Percentiles rank a stretch among this genome's conserved stretches.
Conservation (phyloP, 768 basidiomycete genomes). For the Amanita thiersii region DNA sequence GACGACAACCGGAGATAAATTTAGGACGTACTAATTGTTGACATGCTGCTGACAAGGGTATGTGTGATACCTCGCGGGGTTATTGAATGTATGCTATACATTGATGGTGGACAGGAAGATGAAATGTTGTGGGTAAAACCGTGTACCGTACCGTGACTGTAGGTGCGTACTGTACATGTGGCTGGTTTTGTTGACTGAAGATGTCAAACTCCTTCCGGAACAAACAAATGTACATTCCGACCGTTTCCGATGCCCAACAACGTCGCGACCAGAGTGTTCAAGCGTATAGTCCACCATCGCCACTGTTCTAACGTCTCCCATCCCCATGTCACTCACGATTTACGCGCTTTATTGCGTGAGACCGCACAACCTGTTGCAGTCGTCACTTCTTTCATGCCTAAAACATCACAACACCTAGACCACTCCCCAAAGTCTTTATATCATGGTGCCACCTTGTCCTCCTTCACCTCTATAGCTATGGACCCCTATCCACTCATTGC, state of each 20-base stretch:
- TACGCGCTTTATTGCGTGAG: slow-evolving; percentile 60
- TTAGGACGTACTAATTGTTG: too few relatives aligned
- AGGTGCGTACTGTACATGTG: background rate
- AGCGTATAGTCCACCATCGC: background rate
- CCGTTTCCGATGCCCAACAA: slow-evolving; percentile 1
- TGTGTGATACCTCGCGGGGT: too few relatives aligned
- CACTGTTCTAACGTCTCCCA: background rate
- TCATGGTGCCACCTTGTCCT: slow-evolving; percentile 92
- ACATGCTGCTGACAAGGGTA: too few relatives aligned
- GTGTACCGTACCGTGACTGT: too few relatives aligned
- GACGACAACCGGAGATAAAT: too few relatives aligned
- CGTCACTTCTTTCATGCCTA: slow-evolving; percentile 63
- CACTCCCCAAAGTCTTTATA: slow-evolving; percentile 21
- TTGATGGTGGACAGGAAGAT: too few relatives aligned
- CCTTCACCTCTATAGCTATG: slow-evolving; percentile 87
- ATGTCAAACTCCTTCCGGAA: background rate
- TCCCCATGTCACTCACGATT: slow-evolving; percentile 12
- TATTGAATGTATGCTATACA: too few relatives aligned
- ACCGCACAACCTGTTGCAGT: slow-evolving; percentile 84
- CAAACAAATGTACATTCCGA: background rate
- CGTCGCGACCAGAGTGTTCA: background rate
- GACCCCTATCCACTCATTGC: slow-evolving; percentile 82
- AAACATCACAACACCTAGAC: slow-evolving; percentile 8
- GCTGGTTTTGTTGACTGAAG: background rate
- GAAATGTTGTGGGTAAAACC: too few relatives aligned